Evolutionary conservation across 192 early-diverging fungal species (phyloP).

Genomic region (Phlyctochytrium planicorne): DNA sequence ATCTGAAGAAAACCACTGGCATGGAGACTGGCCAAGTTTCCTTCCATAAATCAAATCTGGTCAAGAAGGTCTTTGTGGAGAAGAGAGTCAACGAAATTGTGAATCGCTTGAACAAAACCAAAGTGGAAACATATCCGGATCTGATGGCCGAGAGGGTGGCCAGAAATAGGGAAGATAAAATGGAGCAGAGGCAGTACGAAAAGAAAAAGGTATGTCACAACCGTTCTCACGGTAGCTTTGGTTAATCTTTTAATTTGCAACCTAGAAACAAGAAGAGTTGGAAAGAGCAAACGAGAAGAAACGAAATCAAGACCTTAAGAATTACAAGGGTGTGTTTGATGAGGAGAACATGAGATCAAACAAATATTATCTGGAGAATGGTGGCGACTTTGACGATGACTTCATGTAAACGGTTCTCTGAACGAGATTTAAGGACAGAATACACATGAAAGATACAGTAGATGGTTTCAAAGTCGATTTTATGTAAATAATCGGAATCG

Average conservation of each 20-base stretch:
- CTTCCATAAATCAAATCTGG: constrained; percentile 77
- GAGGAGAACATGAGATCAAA: constrained; percentile 34
- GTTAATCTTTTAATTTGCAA: constrained; percentile 1
- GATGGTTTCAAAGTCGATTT: too few species aligned
- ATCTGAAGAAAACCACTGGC: constrained; percentile 85
- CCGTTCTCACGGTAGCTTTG: background rate
- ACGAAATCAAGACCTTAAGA: constrained; percentile 36
- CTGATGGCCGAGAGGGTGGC: constrained; percentile 70
- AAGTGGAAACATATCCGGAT: constrained; percentile 73
- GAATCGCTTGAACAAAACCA: constrained; percentile 95
- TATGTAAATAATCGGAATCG: too few species aligned
- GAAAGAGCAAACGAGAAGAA: constrained; percentile 36
- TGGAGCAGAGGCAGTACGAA: constrained; percentile 33
- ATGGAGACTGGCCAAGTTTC: constrained; percentile 98
- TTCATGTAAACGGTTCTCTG: constrained; percentile 49
- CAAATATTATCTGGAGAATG: constrained; percentile 18
- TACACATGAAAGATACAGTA: too few species aligned
- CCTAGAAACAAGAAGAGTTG: constrained; percentile 42
- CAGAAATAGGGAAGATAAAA: constrained; percentile 42
- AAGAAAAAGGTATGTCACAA: constrained; percentile 28
- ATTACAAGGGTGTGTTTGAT: constrained; percentile 46
- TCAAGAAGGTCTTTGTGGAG: constrained; percentile 79
- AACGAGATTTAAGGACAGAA: too few species aligned
- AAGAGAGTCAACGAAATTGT: constrained; percentile 79
- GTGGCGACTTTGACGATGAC: constrained; percentile 37